Evolutionary conservation across 23 red algal species (phyloP), one percentile per base, ranked within the genome.

Genomic region (Chondrus crispus): DNA sequence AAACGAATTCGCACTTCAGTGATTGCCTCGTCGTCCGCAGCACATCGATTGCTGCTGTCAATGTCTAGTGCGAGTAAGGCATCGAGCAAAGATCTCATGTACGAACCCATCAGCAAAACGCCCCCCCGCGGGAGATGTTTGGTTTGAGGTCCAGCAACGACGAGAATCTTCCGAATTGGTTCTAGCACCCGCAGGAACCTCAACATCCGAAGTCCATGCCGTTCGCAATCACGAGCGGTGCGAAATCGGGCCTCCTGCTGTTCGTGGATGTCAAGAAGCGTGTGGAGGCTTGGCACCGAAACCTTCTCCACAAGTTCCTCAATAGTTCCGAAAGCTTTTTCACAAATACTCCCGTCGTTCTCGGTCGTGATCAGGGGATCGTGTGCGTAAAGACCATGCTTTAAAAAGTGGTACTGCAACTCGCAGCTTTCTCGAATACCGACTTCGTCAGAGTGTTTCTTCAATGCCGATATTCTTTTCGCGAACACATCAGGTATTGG

Each of bases 161-260:
- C 62, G 32, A 87, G 71, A 20, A 53, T 38, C 55, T 72, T 62
- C 2, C 84, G 45, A 72, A 87, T 42, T 19, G 84, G 84, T 73
- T 87, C 84, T 7, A 87, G 66, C 45, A 74, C 41, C 18, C 84
- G 39, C 19, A 87, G 38, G 26, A 87, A 29, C 29, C 84, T 62
- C 45, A 87, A 72, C 24, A 44, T 53, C 20, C 74, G 42, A 49
- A 87, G 84, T 53, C 84, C 62, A 38, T 73, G 19, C 20, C 69
- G 35, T 74, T 54, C 46, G 32, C 36, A 3, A 3, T 46, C 22
- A 1, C 2, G 4, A 9, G 18, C 62, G 13, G 39, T 48, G 36
- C 26, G 16, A 13, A 18, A 12, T 35, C 45, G 50, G 6, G 29
- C 62, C 16, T 30, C 43, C 12, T 14, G 10, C 28, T 74, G 42